These are phyloP conservation scores for Trichoderma hamatum DNA, from an alignment of 2,329 filamentous ascomycete genomes.

Conservation along the genomic window DNA sequence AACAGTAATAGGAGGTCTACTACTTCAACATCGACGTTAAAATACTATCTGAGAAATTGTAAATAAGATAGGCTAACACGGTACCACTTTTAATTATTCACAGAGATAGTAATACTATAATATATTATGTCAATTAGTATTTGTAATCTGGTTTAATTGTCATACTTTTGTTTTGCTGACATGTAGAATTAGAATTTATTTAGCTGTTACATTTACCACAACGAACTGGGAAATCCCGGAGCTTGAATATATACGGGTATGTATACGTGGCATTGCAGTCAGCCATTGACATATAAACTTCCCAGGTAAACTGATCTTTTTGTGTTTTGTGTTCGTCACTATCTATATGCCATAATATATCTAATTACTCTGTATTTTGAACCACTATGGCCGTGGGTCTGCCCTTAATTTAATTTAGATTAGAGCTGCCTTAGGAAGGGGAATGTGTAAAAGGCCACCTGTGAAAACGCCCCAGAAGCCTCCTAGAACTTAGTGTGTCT, in stretches of 20 bases:
- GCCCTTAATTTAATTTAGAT: too few relatives aligned
- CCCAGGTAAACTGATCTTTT: neutral
- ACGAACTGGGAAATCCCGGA: neutral
- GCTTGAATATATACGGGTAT: neutral
- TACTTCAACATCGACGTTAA: neutral
- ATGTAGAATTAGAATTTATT: neutral
- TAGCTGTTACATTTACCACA: neutral
- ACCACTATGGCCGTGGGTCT: too few relatives aligned
- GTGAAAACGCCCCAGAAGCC: too few relatives aligned
- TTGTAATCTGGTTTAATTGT: neutral
- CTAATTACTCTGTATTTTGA: too few relatives aligned
- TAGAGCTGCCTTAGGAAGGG: neutral
- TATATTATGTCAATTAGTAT: neutral
- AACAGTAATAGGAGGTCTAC: neutral
- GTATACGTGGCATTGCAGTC: too few relatives aligned
- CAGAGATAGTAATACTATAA: neutral
- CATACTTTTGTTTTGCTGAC: neutral
- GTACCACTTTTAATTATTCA: neutral
- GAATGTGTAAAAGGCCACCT: neutral
- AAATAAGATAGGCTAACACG: neutral
- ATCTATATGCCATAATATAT: too few relatives aligned
- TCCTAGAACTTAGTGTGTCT: neutral
- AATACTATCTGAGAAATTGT: neutral
- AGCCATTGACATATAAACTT: too few relatives aligned
- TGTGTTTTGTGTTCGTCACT: neutral